Percentiles rank a stretch among this genome's conserved stretches.
These are phyloP conservation scores for Strigomonas culicis DNA, from an alignment of 208 protist species.

Conservation along the genomic window DNA sequence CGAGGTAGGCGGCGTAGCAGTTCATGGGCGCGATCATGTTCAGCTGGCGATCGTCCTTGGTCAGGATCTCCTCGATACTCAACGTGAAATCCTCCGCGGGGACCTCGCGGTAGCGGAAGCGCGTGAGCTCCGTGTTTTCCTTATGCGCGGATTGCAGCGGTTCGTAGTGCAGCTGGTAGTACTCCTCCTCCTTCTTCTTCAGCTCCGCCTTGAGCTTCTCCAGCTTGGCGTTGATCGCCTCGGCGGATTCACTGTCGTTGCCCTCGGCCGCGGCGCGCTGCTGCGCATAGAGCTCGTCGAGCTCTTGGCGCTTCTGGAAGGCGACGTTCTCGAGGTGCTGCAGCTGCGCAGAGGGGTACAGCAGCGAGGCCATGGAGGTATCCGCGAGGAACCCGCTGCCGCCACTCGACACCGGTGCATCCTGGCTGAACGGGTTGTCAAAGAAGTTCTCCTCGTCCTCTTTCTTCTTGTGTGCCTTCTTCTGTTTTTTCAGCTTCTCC, in stretches of 20 bases:
- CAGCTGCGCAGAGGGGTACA: conserved; percentile 62
- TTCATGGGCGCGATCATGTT: conserved; percentile 92
- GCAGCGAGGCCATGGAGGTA: conserved; percentile 17
- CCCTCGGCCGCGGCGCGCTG: conserved; percentile 1
- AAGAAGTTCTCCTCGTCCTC: conserved; percentile 17
- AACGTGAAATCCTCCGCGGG: conserved; percentile 81
- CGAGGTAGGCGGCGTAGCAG: conserved; percentile 89
- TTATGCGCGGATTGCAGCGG: conserved; percentile 15
- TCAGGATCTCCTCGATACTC: conserved; percentile 81
- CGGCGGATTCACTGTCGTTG: neutral
- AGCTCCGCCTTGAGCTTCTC: conserved; percentile 51
- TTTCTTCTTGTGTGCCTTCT: conserved; percentile 4
- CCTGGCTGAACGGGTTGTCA: conserved; percentile 18
- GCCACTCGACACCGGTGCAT: neutral
- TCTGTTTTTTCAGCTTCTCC: neutral
- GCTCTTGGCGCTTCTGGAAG: conserved; percentile 27
- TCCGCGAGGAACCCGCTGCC: neutral
- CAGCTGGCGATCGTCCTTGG: conserved; percentile 85
- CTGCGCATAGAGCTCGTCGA: conserved; percentile 31
- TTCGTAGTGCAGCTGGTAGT: conserved; percentile 77
- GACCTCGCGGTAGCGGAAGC: conserved; percentile 86
- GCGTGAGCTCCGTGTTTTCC: conserved; percentile 15
- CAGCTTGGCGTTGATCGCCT: conserved; percentile 24
- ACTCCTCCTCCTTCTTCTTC: conserved; percentile 78
- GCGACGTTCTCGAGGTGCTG: conserved; percentile 32